Evolutionary conservation across 495 filamentous ascomycete genomes (phyloP), one percentile per base, ranked within the genome.

Genomic region (Cenococcum geophilum): DNA sequence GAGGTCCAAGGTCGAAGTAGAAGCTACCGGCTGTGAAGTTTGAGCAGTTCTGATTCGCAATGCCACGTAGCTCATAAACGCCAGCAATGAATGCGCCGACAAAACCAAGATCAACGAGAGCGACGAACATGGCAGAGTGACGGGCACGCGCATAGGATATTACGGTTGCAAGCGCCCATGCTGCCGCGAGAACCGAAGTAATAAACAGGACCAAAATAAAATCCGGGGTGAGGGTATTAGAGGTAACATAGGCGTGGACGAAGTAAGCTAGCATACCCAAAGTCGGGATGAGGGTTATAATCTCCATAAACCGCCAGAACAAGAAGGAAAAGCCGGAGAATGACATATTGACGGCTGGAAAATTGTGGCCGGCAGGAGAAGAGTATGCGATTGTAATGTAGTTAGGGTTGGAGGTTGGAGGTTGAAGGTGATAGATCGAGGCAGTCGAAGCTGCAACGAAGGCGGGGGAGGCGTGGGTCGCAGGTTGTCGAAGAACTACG

Each of bases 181-280:
- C 89, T 34, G 82, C 77, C 14, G 81, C 91, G 49, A 96, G 81
- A 2, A 89, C 85, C 43, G 86, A 86, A 71, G 88, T 84, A 75
- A 96, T 96, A 83, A 96, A 96, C 64, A 96, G 84, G 61, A 95
- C 80, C 22, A 96, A 85, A 75, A 95, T 86, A 76, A 85, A 88
- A 64, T 77, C 72, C 1, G 91, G 91, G 11, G 89, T 92, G 56
- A 95, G 81, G 61, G 75, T 66, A 77, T 93, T 91, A 62, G 76
- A 72, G 61, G 81, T 75, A 61, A 84, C 77, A 76, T 85, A 91
- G 71, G 80, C 79, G 75, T 92, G 71, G 69, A 96, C 87, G 72
- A 96, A 95, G 67, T 83, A 95, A 70, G 87, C 81, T 69, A 95
- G 81, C 82, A 96, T 92, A 76, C 91, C 91, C 68, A 96, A 78